phyloP scores from a whole-genome alignment of 768 basidiomycete genomes.

The Tulasnella sp. region DNA sequence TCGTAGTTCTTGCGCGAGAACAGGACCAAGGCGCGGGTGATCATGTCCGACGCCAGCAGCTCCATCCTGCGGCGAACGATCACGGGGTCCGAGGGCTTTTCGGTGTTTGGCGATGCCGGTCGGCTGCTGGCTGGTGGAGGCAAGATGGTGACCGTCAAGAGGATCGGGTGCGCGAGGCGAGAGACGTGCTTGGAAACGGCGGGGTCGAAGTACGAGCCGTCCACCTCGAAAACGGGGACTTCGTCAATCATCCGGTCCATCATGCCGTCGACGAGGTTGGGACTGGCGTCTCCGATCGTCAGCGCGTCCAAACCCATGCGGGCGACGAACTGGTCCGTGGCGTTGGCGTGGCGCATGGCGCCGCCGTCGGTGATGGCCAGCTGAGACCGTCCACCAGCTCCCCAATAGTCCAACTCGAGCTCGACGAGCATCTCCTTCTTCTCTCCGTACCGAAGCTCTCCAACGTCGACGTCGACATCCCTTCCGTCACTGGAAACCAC shows the following conservation, averaged over 20 bases:
- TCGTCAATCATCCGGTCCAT: constrained; percentile 98
- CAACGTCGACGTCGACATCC: constrained; percentile 93
- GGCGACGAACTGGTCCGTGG: constrained; percentile 87
- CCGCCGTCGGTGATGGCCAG: constrained; percentile 20
- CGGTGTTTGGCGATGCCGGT: constrained; percentile 47
- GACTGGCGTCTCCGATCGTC: constrained; percentile 64
- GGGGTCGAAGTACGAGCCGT: constrained; percentile 94
- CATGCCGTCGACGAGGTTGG: constrained; percentile 84
- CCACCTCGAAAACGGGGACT: constrained; percentile 93
- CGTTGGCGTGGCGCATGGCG: constrained; percentile 50
- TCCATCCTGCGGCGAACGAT: constrained; percentile 97
- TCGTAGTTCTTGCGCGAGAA: constrained; percentile 89
- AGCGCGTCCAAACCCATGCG: constrained; percentile 76
- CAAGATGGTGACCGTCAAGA: constrained; percentile 91
- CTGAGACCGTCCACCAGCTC: constrained; percentile 41
- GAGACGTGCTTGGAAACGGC: constrained; percentile 80
- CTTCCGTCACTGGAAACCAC: constrained; percentile 91
- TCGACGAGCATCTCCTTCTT: constrained; percentile 97
- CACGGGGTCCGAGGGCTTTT: constrained; percentile 70
- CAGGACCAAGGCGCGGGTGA: constrained; percentile 88
- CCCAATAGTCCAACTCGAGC: constrained; percentile 75
- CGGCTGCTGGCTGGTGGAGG: constrained; percentile 52
- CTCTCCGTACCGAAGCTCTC: constrained; percentile 95
- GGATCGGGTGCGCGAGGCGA: constrained; percentile 86
- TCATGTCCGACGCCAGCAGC: constrained; percentile 95